Conservation (phyloP, 352 stramenopile genomes). For the Pythium sukuiense region DNA sequence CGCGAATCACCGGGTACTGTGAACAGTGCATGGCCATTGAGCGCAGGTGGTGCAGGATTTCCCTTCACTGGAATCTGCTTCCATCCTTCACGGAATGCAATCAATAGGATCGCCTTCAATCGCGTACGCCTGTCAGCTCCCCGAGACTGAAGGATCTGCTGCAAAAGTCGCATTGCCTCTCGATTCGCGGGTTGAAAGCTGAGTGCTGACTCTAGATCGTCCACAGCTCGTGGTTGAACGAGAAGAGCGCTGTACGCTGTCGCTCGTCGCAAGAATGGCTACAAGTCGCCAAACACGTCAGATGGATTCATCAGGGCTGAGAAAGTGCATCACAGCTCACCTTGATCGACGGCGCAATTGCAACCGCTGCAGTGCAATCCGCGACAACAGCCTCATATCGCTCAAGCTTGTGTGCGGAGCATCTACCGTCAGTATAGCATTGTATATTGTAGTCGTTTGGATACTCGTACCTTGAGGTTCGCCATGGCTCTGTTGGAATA, state of each 20-base stretch:
- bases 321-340: slow-evolving; percentile 25
- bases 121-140: slow-evolving; percentile 24
- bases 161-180: slow-evolving; percentile 43
- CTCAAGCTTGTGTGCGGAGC: slow-evolving; percentile 27
- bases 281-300: not conserved
- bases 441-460: not conserved
- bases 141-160: slow-evolving; percentile 24
- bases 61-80: slow-evolving; percentile 41
- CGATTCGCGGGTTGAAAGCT: slow-evolving; percentile 54
- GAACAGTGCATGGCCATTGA: slow-evolving; percentile 72
- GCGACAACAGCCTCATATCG: slow-evolving; percentile 38
- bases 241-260: slow-evolving; percentile 37
- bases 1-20: slow-evolving; percentile 30
- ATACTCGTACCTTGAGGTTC: slow-evolving; percentile 50
- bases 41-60: slow-evolving; percentile 59
- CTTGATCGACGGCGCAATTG: slow-evolving; percentile 54
- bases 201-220: slow-evolving; percentile 45
- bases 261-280: slow-evolving; percentile 63
- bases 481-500: slow-evolving; percentile 72
- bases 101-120: slow-evolving; percentile 33
- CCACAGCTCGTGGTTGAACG: slow-evolving; percentile 31
- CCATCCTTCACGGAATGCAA: slow-evolving; percentile 51
- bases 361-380: slow-evolving; percentile 55
- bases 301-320: not conserved
- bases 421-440: not conserved